Conservation (phyloP, 2,329 filamentous ascomycete genomes). For the Fusarium lyarnte region DNA sequence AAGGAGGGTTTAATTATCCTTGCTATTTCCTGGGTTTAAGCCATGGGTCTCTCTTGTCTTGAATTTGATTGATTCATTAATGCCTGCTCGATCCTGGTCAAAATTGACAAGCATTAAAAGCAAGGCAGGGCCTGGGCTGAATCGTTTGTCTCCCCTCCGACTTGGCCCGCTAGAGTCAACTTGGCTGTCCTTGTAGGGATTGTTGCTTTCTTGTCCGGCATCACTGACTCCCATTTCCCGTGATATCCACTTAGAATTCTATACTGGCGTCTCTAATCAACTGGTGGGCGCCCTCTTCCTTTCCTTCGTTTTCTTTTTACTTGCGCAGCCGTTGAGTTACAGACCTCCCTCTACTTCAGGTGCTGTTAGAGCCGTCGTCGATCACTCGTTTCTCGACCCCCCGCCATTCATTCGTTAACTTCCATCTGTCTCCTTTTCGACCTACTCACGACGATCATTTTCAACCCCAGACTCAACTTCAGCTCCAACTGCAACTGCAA, state of each 20-base stretch:
- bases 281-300: conserved; percentile 24
- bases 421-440: conserved; percentile 3
- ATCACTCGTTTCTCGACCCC: conserved; percentile 38
- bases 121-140: conserved; percentile 11
- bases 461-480: conserved; percentile 13
- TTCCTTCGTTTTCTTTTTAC: conserved; percentile 29
- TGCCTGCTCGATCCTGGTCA: conserved; percentile 2
- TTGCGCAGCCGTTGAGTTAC: conserved; percentile 25
- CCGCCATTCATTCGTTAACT: conserved; percentile 18
- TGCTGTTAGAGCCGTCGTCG: conserved; percentile 34
- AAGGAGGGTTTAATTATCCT: conserved; percentile 26
- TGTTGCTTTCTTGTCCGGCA: background rate
- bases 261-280: conserved; percentile 17
- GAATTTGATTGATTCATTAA: background rate
- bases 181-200: background rate
- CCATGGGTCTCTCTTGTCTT: background rate
- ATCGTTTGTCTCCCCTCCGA: background rate
- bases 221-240: conserved; percentile 6
- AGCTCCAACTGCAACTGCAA: background rate
- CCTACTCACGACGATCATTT: conserved; percentile 27
- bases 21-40: background rate
- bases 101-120: conserved; percentile 1
- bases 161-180: conserved; percentile 2
- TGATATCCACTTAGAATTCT: conserved; percentile 20
- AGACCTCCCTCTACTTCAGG: conserved; percentile 15